A percentile compares a stretch with the other conserved stretches of the same genome.
Evolutionary conservation across 345 rosid genomes (phyloP).

Genomic region (Syzygium aqueum): DNA sequence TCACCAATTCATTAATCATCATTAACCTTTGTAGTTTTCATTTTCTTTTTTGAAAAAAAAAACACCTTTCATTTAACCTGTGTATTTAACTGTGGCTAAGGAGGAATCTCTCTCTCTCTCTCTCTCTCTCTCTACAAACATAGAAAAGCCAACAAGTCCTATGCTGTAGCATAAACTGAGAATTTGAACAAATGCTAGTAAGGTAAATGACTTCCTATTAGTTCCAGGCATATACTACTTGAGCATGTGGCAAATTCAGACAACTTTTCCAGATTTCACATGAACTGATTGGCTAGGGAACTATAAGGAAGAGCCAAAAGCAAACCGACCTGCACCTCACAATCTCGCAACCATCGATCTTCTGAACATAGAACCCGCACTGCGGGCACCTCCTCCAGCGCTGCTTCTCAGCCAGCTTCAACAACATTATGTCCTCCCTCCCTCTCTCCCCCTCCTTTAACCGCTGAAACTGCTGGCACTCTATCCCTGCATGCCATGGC

Average conservation of each 20-base stretch:
- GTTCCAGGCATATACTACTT: neutral
- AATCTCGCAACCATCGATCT: conserved; percentile 21
- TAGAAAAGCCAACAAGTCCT: neutral
- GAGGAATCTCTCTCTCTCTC: neutral
- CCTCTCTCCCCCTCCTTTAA: conserved; percentile 29
- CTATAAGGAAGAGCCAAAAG: neutral
- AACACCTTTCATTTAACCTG: neutral
- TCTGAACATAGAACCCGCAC: conserved; percentile 38
- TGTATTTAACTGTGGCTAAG: neutral
- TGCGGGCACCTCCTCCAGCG: conserved; percentile 35
- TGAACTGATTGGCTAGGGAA: neutral
- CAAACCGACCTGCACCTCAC: conserved; percentile 7
- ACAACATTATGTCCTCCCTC: conserved; percentile 23
- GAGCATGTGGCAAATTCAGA: conserved; percentile 2
- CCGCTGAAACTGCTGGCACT: conserved; percentile 24
- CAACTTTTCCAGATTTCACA: neutral
- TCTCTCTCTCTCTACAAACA: too few relatives aligned
- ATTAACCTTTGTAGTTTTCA: neutral
- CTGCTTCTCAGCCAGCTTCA: conserved; percentile 10
- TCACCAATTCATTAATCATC: neutral
- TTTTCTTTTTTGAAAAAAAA: too few relatives aligned
- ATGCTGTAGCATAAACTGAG: neutral
- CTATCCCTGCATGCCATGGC: conserved; percentile 35
- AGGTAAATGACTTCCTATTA: neutral
- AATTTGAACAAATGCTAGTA: neutral